Percentiles rank a stretch among this genome's conserved stretches.
Evolutionary conservation across 73 alveolate genomes (phyloP).

Genomic region (Symbiodinium natans): DNA sequence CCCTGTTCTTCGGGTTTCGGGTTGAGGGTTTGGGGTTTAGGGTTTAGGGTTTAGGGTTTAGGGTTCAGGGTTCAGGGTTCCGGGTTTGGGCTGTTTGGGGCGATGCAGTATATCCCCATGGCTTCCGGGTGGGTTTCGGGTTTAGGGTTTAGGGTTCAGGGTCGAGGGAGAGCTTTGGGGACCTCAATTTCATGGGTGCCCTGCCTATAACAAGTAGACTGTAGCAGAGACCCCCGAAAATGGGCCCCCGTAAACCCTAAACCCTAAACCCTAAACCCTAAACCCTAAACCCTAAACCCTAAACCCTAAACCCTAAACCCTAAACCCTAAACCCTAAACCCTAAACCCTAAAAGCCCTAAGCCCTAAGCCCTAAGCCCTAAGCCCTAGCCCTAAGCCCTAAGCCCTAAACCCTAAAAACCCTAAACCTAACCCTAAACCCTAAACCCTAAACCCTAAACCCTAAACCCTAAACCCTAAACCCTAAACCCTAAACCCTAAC

Average conservation of each 20-base stretch:
- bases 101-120: too few relatives aligned
- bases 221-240: too few relatives aligned
- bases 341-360: not conserved
- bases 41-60: not conserved
- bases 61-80: not conserved
- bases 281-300: not conserved
- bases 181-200: too few relatives aligned
- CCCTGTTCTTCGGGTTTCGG: not conserved
- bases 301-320: not conserved
- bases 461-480: too few relatives aligned
- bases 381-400: too few relatives aligned
- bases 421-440: not conserved
- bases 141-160: not conserved
- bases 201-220: too few relatives aligned
- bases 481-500: not conserved
- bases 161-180: not conserved
- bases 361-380: too few relatives aligned
- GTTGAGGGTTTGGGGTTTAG: not conserved
- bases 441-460: too few relatives aligned
- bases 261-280: not conserved
- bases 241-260: not conserved
- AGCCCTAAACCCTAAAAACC: not conserved
- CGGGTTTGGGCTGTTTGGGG: not conserved
- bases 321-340: not conserved
- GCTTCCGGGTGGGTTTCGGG: not conserved